phyloP scores from a whole-genome alignment of 768 basidiomycete genomes.

The Fistulinella prunicolor region DNA sequence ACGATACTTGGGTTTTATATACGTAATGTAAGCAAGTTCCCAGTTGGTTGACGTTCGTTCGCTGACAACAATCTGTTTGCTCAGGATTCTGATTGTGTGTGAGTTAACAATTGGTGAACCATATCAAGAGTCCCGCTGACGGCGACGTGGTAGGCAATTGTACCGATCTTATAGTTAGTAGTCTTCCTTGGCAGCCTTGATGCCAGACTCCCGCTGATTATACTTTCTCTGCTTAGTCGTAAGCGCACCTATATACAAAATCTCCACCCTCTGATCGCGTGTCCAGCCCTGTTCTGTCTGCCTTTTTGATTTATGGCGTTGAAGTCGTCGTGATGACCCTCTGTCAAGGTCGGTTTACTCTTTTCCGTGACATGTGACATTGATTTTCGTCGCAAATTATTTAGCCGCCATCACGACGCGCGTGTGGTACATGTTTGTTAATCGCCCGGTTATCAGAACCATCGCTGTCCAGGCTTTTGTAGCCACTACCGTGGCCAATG shows the following conservation, averaged over 20 bases:
- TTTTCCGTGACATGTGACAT: background rate
- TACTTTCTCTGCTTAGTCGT: constrained; percentile 4
- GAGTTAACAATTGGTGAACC: background rate
- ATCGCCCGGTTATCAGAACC: background rate
- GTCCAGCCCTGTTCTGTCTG: background rate
- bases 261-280: background rate
- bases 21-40: constrained; percentile 6
- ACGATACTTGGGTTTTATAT: constrained; percentile 8
- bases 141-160: background rate
- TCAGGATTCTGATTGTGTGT: constrained; percentile 9
- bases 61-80: background rate
- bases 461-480: background rate
- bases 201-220: background rate
- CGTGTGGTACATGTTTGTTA: constrained; percentile 20
- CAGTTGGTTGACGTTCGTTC: background rate
- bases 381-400: background rate
- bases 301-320: background rate
- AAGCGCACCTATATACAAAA: background rate
- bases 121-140: background rate
- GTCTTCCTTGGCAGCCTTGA: background rate
- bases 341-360: constrained; percentile 15
- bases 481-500: background rate
- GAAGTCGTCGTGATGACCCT: background rate
- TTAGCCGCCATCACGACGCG: constrained; percentile 17
- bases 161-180: constrained; percentile 1